Conservation (phyloP, 176 grass and related monocot genomes). For the Oryza punctata region DNA sequence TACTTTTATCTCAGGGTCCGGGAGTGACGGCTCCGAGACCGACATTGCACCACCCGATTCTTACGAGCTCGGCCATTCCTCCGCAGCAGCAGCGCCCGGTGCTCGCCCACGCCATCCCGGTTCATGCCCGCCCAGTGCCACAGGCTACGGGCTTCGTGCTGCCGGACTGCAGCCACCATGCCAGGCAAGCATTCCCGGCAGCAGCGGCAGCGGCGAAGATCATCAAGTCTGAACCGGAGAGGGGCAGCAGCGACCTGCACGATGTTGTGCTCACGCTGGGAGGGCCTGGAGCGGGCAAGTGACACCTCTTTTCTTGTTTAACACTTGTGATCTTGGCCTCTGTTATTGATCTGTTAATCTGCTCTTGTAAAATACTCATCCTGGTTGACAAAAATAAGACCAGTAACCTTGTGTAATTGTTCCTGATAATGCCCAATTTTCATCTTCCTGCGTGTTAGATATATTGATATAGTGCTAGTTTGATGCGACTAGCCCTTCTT, state of each 20-base stretch:
- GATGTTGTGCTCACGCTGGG: conserved; percentile 92
- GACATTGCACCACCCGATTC: conserved; percentile 53
- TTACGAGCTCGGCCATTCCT: conserved; percentile 52
- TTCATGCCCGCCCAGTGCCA: conserved; percentile 57
- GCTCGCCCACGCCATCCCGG: conserved; percentile 45
- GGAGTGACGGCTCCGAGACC: conserved; percentile 66
- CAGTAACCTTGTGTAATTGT: conserved; percentile 25
- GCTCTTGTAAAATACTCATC: conserved; percentile 46
- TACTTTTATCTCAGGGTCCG: conserved; percentile 50
- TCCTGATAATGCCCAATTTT: background rate
- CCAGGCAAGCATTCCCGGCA: conserved; percentile 45
- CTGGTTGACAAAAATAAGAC: conserved; percentile 50
- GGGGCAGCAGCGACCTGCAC: conserved; percentile 67
- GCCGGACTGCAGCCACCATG: conserved; percentile 58
- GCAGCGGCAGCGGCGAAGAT: conserved; percentile 27
- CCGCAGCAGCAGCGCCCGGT: conserved; percentile 63
- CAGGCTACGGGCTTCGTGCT: conserved; percentile 49
- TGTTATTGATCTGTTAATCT: conserved; percentile 32
- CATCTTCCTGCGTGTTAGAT: conserved; percentile 6
- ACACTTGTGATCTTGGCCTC: background rate
- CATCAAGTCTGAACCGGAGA: conserved; percentile 61
- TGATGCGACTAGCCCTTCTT: conserved; percentile 14
- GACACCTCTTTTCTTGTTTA: background rate
- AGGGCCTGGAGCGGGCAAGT: conserved; percentile 71
- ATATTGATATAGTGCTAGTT: conserved; percentile 41